phyloP scores from a whole-genome alignment of 371 early-diverging fungal species.

The Syncephalastrum sp. region DNA sequence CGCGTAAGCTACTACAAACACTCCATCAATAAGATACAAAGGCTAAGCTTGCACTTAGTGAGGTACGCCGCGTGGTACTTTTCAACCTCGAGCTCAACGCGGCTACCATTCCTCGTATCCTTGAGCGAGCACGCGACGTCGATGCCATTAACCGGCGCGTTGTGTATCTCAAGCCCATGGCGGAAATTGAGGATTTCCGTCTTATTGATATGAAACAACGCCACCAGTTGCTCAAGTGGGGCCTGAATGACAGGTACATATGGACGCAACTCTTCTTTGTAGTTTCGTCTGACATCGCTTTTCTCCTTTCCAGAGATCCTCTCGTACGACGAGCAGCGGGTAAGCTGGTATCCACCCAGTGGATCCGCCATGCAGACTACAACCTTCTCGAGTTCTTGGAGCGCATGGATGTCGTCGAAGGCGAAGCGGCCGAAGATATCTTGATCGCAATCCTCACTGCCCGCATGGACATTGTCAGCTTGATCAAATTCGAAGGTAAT shows the following conservation, averaged over 20 bases:
- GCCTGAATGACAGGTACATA: slow-evolving; percentile 67
- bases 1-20: slow-evolving; percentile 50
- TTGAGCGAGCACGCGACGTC: slow-evolving; percentile 78
- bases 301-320: slow-evolving; percentile 52
- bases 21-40: neutral
- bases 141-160: slow-evolving; percentile 65
- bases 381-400: slow-evolving; percentile 80
- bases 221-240: slow-evolving; percentile 69
- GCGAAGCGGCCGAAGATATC: slow-evolving; percentile 65
- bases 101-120: slow-evolving; percentile 65
- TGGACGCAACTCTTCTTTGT: neutral
- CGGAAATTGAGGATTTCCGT: slow-evolving; percentile 67
- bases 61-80: slow-evolving; percentile 83
- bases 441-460: slow-evolving; percentile 66
- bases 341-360: slow-evolving; percentile 70
- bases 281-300: neutral
- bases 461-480: slow-evolving; percentile 65
- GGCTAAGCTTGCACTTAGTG: slow-evolving; percentile 39
- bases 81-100: slow-evolving; percentile 69
- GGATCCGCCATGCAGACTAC: slow-evolving; percentile 76
- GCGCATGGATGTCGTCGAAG: slow-evolving; percentile 78
- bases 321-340: slow-evolving; percentile 73
- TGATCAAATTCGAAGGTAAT: slow-evolving; percentile 56
- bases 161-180: slow-evolving; percentile 69
- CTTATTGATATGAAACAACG: slow-evolving; percentile 68